phyloP scores from a whole-genome alignment of 2,329 filamentous ascomycete species.

The Pseudopyricularia javanii region DNA sequence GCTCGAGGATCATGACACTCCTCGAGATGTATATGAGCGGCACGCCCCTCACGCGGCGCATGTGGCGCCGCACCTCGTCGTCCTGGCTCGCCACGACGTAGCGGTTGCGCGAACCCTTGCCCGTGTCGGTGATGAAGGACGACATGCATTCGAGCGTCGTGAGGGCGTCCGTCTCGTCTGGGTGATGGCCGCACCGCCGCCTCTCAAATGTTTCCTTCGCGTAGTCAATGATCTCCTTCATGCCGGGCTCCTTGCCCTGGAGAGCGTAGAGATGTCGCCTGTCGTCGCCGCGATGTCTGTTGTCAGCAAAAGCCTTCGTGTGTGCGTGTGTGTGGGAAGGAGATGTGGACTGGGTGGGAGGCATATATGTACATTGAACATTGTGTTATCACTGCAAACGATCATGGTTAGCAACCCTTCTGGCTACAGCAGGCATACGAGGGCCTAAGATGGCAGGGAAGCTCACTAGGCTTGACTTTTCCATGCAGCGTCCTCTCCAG shows the following conservation, averaged over 20 bases:
- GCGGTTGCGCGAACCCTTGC: slow-evolving; percentile 57
- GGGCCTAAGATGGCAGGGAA: not conserved
- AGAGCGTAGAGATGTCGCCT: slow-evolving; percentile 12
- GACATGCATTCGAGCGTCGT: slow-evolving; percentile 57
- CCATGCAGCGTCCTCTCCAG: slow-evolving; percentile 78
- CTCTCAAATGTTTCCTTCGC: slow-evolving; percentile 61
- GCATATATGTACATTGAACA: slow-evolving; percentile 7
- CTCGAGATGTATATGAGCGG: slow-evolving; percentile 59
- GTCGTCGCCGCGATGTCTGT: not conserved
- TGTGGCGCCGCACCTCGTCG: slow-evolving; percentile 44
- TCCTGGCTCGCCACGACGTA: slow-evolving; percentile 72
- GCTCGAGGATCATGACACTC: slow-evolving; percentile 65
- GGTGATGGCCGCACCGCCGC: slow-evolving; percentile 66
- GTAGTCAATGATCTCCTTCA: slow-evolving; percentile 49
- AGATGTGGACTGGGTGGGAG: not conserved
- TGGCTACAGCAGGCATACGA: not conserved
- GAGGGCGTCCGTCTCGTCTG: slow-evolving; percentile 57
- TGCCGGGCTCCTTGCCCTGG: slow-evolving; percentile 2
- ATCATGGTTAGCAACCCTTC: not conserved
- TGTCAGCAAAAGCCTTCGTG: not conserved
- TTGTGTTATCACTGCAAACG: slow-evolving; percentile 7
- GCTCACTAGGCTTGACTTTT: slow-evolving; percentile 67
- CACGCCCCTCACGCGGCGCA: slow-evolving; percentile 58
- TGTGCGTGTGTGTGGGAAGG: not conserved
- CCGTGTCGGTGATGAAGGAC: slow-evolving; percentile 64